Evolutionary conservation across 768 basidiomycete species (phyloP).

Genomic region (Tricholoma sp.): DNA sequence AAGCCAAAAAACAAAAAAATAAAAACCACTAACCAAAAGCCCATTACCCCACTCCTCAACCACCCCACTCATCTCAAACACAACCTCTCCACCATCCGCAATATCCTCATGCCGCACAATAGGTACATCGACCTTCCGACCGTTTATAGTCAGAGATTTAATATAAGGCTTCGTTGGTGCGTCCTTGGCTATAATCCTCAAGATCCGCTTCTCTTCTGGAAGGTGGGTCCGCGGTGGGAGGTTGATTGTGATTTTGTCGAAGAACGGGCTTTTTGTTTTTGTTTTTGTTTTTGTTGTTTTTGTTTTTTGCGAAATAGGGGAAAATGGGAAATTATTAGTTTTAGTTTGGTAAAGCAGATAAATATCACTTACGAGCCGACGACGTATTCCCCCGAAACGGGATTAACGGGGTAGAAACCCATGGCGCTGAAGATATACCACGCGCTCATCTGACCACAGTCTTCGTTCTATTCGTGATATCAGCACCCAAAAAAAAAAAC

Average conservation of each 20-base stretch:
- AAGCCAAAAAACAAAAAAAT: too few relatives aligned
- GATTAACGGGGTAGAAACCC: conserved; percentile 84
- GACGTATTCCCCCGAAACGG: conserved; percentile 68
- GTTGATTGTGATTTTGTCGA: conserved; percentile 48
- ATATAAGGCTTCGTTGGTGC: conserved; percentile 59
- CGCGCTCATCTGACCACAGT: conserved; percentile 88
- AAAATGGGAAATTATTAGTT: too few relatives aligned
- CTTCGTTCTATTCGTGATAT: conserved; percentile 59
- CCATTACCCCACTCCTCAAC: conserved; percentile 16
- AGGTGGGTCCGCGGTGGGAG: conserved; percentile 38
- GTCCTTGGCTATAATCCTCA: conserved; percentile 52
- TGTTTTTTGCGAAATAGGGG: too few relatives aligned
- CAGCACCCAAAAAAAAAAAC: background rate
- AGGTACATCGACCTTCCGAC: conserved; percentile 34
- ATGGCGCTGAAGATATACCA: conserved; percentile 83
- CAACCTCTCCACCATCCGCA: conserved; percentile 13
- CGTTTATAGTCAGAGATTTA: conserved; percentile 54
- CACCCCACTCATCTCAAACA: conserved; percentile 18
- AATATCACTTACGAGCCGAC: conserved; percentile 77
- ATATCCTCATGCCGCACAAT: conserved; percentile 52
- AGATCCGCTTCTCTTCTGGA: conserved; percentile 14
- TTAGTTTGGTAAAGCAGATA: too few relatives aligned
- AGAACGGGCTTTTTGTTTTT: conserved; percentile 45
- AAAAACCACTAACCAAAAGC: too few relatives aligned
- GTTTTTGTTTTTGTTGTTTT: too few relatives aligned